Evolutionary conservation across 129 eudicot genomes (phyloP), one percentile per base, ranked within the genome.

Genomic region (Escallonia rubra): DNA sequence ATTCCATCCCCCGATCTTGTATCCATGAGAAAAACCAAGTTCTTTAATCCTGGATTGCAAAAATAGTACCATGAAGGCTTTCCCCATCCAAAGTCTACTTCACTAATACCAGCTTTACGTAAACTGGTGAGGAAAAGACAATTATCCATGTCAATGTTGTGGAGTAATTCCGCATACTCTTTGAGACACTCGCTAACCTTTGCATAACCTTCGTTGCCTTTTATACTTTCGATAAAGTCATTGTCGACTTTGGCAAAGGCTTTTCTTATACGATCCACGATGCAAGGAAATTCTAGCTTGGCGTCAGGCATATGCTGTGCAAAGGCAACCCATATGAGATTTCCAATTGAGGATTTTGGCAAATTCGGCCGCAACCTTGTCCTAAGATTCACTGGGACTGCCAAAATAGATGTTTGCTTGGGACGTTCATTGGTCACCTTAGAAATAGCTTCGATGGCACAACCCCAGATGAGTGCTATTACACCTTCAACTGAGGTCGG

Each of bases 11-110:
- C 80, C 56, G 38, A 15, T 39, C 57, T 54, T 1, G 74, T 69
- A 9, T 76, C 80, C 51, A 56, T 13, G 43, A 76, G 34, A 43
- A 9, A n/a, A 34, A 69, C 4, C 3, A 63, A 13, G 3, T 69
- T 66, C 34, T 3, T 9, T 2, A 15, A 11, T 43, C 14, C 2
- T 39, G 47, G 43, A 4, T 53, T 45, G 10, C 16, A 23, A 23
- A 23, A n/a, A 10, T 54, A 55, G 7, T 62, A 64, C 80, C 75
- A 76, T 5, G 8, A n/a, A 2, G 80, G 71, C 38, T 69, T 76
- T 9, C 80, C 80, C 75, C 75, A 76, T 3, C 80, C 80, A 16
- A 76, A 76, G 58, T 76, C 75, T 34, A 45, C 71, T 34, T 69
- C 75, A 55, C 63, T 69, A 40, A 69, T 46, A 10, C 70, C 70